Base-by-base conservation (phyloP, 371 early-diverging fungal species). In the Capniomyces stellatus region DNA sequence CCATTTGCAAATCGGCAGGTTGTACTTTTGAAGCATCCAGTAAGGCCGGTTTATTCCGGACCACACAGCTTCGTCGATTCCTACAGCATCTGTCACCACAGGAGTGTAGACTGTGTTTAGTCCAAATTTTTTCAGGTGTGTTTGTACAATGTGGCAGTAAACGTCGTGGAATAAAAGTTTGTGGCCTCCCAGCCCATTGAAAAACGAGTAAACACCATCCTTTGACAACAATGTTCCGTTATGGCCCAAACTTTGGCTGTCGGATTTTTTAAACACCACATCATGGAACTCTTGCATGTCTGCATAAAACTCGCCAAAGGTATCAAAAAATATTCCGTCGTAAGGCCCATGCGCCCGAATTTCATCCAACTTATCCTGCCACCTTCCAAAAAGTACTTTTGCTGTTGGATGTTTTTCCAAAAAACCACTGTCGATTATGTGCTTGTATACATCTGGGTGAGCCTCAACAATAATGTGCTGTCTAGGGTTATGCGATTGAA, bases 91-190 rank as follows among this genome's bases (percentile, higher is more conserved):
- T 57, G 90, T 76, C 2, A 75, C 64, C 61, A 90, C 77, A 27
- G 76, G 75, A 19, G 77, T 67, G 55, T 72, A 92, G 60, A 82
- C 77, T 0, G 82, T 83, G 24, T 61, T 59, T 3, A 93, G 60
- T 3, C 92, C 92, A 57, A 89, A 75, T 6, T 82, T 83, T 23
- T 60, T 60, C 58, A 92, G 64, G 64, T 96, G 92, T 2, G 83
- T 70, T 56, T 85, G 82, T 4, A 81, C 87, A 29, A 96, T 73
- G 30, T 77, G 67, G 63, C 90, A 89, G 52, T 89, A 88, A 2
- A 96, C 91, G 46, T 89, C 93, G 64, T 93, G 88, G 74, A 96
- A 96, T 63, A 92, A 86, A 57, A 79, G 74, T 64, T 91, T 91
- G 31, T 86, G 84, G 29, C 90, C 92, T 24, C 89, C 90, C 18